phyloP scores from a whole-genome alignment of 2,329 filamentous ascomycete genomes.

The Sporothrix phasma region DNA sequence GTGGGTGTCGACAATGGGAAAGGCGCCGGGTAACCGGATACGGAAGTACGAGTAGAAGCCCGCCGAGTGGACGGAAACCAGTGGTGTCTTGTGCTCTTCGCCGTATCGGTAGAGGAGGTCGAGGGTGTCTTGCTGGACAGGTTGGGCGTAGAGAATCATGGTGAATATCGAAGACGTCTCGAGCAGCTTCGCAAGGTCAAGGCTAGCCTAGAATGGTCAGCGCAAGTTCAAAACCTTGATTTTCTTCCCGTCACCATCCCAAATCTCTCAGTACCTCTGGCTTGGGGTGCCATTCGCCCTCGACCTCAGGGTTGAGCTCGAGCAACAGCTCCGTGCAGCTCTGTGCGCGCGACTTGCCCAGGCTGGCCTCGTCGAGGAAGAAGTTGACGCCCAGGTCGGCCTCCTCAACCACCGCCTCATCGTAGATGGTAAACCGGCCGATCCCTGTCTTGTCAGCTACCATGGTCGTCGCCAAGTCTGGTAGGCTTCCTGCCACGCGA shows the following conservation, averaged over 20 bases:
- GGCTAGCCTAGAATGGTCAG: not conserved
- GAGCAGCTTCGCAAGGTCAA: conserved; percentile 28
- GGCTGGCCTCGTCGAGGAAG: conserved; percentile 71
- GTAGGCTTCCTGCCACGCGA: not conserved
- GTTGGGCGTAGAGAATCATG: conserved; percentile 45
- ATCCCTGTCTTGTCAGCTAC: conserved; percentile 46
- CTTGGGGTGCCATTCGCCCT: conserved; percentile 59
- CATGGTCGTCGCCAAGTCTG: not conserved
- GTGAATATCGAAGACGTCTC: conserved; percentile 36
- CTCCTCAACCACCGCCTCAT: conserved; percentile 66
- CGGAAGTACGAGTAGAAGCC: conserved; percentile 89
- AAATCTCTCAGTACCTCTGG: conserved; percentile 28
- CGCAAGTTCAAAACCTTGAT: not conserved
- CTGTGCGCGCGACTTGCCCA: conserved; percentile 70
- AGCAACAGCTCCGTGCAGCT: conserved; percentile 65
- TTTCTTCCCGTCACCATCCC: too few species aligned
- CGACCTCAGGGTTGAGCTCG: conserved; percentile 88
- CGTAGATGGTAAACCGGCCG: conserved; percentile 83
- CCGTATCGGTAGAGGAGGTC: conserved; percentile 38
- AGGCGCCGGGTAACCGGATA: conserved; percentile 65
- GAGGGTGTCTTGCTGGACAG: conserved; percentile 36
- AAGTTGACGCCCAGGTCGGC: conserved; percentile 92
- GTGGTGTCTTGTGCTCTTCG: conserved; percentile 52
- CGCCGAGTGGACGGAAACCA: conserved; percentile 76
- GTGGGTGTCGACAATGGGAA: conserved; percentile 92